These are phyloP conservation scores for Suhomyces coccinellae DNA, from an alignment of 1,139 yeast genomes.

Conservation along the genomic window DNA sequence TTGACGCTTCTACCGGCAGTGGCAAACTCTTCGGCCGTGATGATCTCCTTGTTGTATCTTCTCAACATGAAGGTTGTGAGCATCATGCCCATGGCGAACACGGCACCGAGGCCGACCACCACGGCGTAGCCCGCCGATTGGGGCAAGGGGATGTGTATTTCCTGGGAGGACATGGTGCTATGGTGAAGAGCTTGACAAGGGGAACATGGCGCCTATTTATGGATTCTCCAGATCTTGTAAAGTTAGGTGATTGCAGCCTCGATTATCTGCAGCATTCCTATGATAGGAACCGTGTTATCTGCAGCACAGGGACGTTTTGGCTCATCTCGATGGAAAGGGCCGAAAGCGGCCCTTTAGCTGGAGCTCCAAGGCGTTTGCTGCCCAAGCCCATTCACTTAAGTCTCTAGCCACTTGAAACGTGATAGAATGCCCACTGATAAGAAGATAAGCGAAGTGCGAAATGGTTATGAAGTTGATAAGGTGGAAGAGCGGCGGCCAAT, in stretches of 20 bases:
- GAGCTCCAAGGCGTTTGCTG: too few species aligned
- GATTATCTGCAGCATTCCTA: too few species aligned
- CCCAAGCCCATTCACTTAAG: neutral
- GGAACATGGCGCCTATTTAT: too few species aligned
- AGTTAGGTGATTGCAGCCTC: too few species aligned
- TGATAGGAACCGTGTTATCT: too few species aligned
- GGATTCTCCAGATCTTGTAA: too few species aligned
- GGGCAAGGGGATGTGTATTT: constrained; percentile 39
- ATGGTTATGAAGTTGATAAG: too few species aligned
- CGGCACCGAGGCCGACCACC: constrained; percentile 83
- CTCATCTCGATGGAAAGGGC: too few species aligned
- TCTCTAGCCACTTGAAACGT: neutral
- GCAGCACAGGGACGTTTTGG: too few species aligned
- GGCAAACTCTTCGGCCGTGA: constrained; percentile 86
- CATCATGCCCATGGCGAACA: constrained; percentile 80
- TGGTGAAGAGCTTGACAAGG: too few species aligned
- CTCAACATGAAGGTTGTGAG: constrained; percentile 65
- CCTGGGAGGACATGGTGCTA: constrained; percentile 5
- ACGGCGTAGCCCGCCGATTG: constrained; percentile 93
- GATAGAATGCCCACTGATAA: neutral
- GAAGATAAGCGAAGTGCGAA: neutral
- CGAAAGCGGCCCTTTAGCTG: too few species aligned
- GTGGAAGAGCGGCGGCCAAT: too few species aligned
- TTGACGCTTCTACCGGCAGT: constrained; percentile 87
- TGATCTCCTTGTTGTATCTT: constrained; percentile 76